A percentile compares a stretch with the other conserved stretches of the same genome.
phyloP scores from a whole-genome alignment of 2,329 filamentous ascomycete species.

The Neopestalotiopsis sp. region DNA sequence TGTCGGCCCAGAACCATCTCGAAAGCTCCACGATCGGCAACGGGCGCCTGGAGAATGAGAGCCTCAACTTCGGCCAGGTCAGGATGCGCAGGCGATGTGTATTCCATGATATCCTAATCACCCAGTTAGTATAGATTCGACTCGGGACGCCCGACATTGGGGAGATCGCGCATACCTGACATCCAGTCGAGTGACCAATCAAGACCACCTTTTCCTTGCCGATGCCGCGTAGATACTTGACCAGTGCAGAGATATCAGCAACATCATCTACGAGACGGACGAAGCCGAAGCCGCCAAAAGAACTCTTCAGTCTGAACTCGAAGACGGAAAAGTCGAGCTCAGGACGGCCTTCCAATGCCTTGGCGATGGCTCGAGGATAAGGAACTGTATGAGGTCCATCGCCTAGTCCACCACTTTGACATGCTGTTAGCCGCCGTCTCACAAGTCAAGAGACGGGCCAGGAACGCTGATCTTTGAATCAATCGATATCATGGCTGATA shows the following conservation, averaged over 20 bases:
- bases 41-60: slow-evolving; percentile 79
- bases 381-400: slow-evolving; percentile 71
- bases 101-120: slow-evolving; percentile 60
- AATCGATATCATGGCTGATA: background rate
- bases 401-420: slow-evolving; percentile 63
- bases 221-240: slow-evolving; percentile 57
- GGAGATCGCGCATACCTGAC: slow-evolving; percentile 46
- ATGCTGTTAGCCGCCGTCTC: background rate
- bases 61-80: slow-evolving; percentile 67
- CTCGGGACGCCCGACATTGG: background rate
- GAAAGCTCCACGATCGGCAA: slow-evolving; percentile 76
- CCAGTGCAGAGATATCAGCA: slow-evolving; percentile 56
- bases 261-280: slow-evolving; percentile 57
- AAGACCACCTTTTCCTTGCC: slow-evolving; percentile 58
- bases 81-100: slow-evolving; percentile 48
- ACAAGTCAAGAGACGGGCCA: background rate
- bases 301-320: slow-evolving; percentile 60
- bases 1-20: slow-evolving; percentile 48
- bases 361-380: slow-evolving; percentile 57
- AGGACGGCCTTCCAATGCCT: slow-evolving; percentile 42
- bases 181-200: slow-evolving; percentile 64
- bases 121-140: background rate
- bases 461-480: background rate
- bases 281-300: slow-evolving; percentile 58
- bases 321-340: slow-evolving; percentile 57